phyloP scores from a whole-genome alignment of 495 filamentous ascomycete genomes.

The Penicillium odoratum region DNA sequence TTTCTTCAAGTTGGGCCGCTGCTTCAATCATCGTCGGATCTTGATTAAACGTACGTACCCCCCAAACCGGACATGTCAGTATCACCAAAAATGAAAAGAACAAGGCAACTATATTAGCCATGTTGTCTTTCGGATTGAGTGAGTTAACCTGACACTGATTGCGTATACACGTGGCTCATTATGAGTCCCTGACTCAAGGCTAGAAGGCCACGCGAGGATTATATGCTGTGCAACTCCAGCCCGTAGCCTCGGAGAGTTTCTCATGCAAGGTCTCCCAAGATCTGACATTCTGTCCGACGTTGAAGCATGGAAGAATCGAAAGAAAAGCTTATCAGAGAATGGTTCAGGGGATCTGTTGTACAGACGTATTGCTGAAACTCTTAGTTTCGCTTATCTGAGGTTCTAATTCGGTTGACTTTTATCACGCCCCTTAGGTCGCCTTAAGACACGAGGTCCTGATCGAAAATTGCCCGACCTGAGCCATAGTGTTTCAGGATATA shows the following conservation, averaged over 20 bases:
- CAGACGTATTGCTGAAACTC: not conserved
- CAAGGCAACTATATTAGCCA: not conserved
- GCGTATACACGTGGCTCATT: not conserved
- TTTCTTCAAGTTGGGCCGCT: not conserved
- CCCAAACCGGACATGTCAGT: not conserved
- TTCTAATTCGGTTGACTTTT: not conserved
- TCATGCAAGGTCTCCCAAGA: not conserved
- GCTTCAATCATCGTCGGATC: conserved; percentile 1
- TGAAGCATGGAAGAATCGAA: not conserved
- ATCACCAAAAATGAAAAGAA: not conserved
- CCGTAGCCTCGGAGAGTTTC: conserved; percentile 1
- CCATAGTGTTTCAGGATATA: not conserved
- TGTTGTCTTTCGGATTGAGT: not conserved
- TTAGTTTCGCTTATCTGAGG: conserved; percentile 1
- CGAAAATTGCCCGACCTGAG: not conserved
- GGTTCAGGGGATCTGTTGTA: not conserved
- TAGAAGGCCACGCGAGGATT: not conserved
- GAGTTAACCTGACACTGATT: not conserved
- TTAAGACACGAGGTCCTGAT: not conserved
- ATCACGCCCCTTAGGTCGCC: not conserved
- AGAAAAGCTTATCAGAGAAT: not conserved
- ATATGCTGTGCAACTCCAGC: not conserved
- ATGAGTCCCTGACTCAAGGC: not conserved
- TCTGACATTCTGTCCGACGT: not conserved
- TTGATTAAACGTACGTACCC: not conserved